Percentiles rank a stretch among this genome's conserved stretches.
phyloP scores from a whole-genome alignment of 2,329 filamentous ascomycete genomes.

The Biscogniauxia sp. region DNA sequence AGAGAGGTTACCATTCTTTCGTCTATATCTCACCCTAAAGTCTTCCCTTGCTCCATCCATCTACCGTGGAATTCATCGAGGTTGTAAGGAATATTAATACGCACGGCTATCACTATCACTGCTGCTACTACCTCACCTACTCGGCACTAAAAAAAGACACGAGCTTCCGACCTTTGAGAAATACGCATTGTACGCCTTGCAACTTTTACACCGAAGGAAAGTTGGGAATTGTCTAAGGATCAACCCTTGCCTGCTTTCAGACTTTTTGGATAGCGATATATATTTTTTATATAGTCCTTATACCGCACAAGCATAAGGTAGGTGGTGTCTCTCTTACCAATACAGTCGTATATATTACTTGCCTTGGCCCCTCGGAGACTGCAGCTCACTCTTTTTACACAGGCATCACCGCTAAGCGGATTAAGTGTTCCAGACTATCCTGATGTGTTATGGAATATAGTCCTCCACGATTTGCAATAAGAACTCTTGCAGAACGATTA shows the following conservation, averaged over 20 bases:
- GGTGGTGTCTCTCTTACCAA: not conserved
- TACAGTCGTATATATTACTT: constrained; percentile 1
- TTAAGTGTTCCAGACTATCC: not conserved
- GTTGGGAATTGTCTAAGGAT: not conserved
- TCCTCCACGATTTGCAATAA: constrained; percentile 31
- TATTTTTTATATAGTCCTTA: not conserved
- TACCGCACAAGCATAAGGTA: constrained; percentile 7
- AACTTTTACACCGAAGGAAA: not conserved
- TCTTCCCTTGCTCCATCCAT: not conserved
- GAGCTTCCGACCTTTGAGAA: not conserved
- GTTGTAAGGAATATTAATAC: not conserved
- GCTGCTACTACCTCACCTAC: not conserved
- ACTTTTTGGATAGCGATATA: not conserved
- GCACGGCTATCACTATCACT: not conserved
- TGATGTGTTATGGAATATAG: constrained; percentile 42
- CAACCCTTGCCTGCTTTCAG: not conserved
- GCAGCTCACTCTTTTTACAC: constrained; percentile 8
- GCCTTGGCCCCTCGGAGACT: not conserved
- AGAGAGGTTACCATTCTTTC: not conserved
- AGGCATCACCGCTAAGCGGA: constrained; percentile 9
- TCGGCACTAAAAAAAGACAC: not conserved
- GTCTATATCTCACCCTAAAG: not conserved
- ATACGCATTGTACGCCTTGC: not conserved
- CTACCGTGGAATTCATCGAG: not conserved
- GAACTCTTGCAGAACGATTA: constrained; percentile 24